Conservation (phyloP, 495 filamentous ascomycete genomes). For the Tuber microsphaerosporum region DNA sequence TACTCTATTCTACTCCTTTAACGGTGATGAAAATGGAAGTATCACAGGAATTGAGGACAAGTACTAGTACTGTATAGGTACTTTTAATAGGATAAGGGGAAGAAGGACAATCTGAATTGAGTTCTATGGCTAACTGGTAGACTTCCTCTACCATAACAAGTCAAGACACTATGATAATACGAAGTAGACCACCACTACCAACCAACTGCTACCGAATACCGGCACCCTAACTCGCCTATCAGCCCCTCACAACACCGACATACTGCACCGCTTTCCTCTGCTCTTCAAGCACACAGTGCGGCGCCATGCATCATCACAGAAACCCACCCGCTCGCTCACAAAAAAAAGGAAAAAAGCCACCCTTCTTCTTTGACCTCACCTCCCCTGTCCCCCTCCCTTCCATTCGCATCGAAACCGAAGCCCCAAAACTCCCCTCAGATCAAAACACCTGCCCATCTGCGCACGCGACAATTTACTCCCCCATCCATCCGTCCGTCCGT, state of each 20-base stretch:
- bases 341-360: background rate
- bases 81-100: background rate
- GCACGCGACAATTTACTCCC: conserved; percentile 3
- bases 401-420: too few species aligned
- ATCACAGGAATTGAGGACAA: background rate
- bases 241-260: background rate
- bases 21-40: background rate
- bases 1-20: background rate
- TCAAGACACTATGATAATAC: background rate
- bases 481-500: background rate
- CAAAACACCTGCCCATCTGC: background rate
- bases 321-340: background rate
- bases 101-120: too few species aligned
- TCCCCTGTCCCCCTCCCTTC: background rate
- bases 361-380: background rate
- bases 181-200: background rate
- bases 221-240: background rate
- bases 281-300: background rate
- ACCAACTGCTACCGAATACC: background rate
- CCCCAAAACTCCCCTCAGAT: too few species aligned
- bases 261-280: background rate
- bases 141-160: background rate
- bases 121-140: background rate
- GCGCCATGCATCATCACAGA: background rate
- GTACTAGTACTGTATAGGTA: background rate